Percentiles rank a stretch among this genome's conserved stretches.
Conservation (phyloP, 2,329 filamentous ascomycete species). For the Botrytis tulipae region DNA sequence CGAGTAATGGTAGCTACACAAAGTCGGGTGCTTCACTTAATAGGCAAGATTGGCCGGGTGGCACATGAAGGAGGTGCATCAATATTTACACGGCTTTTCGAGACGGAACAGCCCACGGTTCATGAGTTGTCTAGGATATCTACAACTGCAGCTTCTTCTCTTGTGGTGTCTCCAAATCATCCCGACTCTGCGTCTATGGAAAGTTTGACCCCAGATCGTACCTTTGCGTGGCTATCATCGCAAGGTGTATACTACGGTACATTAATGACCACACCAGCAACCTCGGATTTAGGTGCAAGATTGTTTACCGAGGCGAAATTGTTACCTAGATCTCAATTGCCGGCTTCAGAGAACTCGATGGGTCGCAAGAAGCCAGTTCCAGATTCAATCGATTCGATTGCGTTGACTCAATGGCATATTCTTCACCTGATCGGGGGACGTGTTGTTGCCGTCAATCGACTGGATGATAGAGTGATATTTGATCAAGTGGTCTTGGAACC, state of each 20-base stretch:
- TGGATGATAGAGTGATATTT: constrained; percentile 82
- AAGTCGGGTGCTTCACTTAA: constrained; percentile 74
- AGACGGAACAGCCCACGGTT: constrained; percentile 74
- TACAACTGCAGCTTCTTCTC: constrained; percentile 57
- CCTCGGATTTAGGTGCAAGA: constrained; percentile 65
- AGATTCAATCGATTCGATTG: constrained; percentile 75
- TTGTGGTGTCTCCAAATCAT: constrained; percentile 75
- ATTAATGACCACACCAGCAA: constrained; percentile 60
- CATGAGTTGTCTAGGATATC: constrained; percentile 68
- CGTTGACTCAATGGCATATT: constrained; percentile 91
- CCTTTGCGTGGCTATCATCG: constrained; percentile 87
- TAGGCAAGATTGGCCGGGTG: constrained; percentile 71
- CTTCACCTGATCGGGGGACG: constrained; percentile 78
- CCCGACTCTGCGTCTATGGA: constrained; percentile 55
- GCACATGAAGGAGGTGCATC: constrained; percentile 77
- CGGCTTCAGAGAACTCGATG: constrained; percentile 62
- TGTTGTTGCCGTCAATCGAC: constrained; percentile 79
- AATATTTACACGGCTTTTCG: constrained; percentile 85
- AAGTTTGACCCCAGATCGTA: constrained; percentile 61
- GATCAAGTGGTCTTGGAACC: constrained; percentile 82
- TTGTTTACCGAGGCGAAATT: constrained; percentile 79
- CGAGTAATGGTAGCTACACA: constrained; percentile 80
- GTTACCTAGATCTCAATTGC: constrained; percentile 70
- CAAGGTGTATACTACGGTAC: constrained; percentile 88
- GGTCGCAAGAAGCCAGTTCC: constrained; percentile 64